Evolutionary conservation across 495 filamentous ascomycete species (phyloP), one percentile per base, ranked within the genome.

Genomic region (Neurospora sp.): DNA sequence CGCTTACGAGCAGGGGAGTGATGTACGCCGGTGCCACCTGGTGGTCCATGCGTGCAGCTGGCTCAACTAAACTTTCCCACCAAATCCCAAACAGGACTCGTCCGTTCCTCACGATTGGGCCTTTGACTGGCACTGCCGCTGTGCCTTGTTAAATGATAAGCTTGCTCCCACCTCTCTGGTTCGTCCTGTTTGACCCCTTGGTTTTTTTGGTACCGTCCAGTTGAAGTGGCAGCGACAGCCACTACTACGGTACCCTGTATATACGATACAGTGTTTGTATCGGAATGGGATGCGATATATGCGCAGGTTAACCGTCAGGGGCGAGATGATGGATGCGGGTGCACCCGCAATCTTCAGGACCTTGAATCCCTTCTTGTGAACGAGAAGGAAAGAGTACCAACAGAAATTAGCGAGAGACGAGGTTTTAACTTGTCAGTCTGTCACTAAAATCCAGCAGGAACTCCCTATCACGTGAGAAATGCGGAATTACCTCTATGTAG

Each of bases 1-100:
- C 75, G 74, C 71, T 75, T 75, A 75, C 27, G 68, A 69, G 8
- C 41, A 38, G 66, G 75, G 53, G 53, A 9, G 8, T 66, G 14
- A 61, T 35, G 12, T 70, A 70, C 71, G 75, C 72, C 75, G 73
- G 71, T 16, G 18, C 40, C 59, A 72, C 31, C 1, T 8, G 0
- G 6, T 66, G 53, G 53, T 37, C 31, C 27, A 37, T 66, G 53
- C 53, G 6, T 66, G 14, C 53, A 66, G 14, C 53, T 66, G 27
- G 27, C 14, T 66, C 53, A 66, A 18, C 53, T 35, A 66, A 66
- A 66, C 12, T 18, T 35, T 66, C 31, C 53, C 53, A 61, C 53
- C 27, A 61, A 35, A 61, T 31, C 31, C 70, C 41, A 71, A 68
- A 31, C 72, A 72, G 59, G 73, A 72, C 70, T 74, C 42, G 72